phyloP scores from a whole-genome alignment of 2,329 filamentous ascomycete genomes.

The Paecilomyces niveus region DNA sequence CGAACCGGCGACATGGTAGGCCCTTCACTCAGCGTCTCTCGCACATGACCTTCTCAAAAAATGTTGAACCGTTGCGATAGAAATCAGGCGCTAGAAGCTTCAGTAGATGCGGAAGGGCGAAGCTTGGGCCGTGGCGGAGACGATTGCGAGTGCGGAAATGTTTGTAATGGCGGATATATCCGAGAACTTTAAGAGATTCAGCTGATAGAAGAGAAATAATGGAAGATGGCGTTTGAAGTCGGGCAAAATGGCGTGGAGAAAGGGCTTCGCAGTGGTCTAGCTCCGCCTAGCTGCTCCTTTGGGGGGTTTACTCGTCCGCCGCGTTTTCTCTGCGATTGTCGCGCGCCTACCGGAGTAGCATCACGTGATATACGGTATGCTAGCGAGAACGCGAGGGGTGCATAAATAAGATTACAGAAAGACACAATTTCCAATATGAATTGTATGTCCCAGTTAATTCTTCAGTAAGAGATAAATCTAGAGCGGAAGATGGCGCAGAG shows the following conservation, averaged over 20 bases:
- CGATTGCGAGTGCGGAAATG: background rate
- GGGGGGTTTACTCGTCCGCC: background rate
- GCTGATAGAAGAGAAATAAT: background rate
- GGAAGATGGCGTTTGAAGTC: background rate
- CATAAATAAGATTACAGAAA: background rate
- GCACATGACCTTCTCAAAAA: conserved; percentile 28
- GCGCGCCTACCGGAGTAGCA: background rate
- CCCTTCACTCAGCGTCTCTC: conserved; percentile 19
- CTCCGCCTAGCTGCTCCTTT: background rate
- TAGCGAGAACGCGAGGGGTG: background rate
- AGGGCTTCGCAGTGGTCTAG: background rate
- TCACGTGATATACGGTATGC: background rate
- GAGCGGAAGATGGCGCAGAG: background rate
- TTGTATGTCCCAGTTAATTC: background rate
- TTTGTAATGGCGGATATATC: background rate
- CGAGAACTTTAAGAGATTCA: background rate
- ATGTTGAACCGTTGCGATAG: background rate
- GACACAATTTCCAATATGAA: background rate
- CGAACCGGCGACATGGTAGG: conserved; percentile 58
- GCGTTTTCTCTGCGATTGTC: background rate
- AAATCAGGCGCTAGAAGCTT: background rate
- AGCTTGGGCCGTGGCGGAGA: background rate
- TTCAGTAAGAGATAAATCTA: background rate
- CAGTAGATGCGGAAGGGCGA: background rate
- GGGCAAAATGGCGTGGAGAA: background rate